A percentile compares a stretch with the other conserved stretches of the same genome.
These are phyloP conservation scores for Fusarium nygamai DNA, from an alignment of 2,329 filamentous ascomycete genomes.

Conservation along the genomic window DNA sequence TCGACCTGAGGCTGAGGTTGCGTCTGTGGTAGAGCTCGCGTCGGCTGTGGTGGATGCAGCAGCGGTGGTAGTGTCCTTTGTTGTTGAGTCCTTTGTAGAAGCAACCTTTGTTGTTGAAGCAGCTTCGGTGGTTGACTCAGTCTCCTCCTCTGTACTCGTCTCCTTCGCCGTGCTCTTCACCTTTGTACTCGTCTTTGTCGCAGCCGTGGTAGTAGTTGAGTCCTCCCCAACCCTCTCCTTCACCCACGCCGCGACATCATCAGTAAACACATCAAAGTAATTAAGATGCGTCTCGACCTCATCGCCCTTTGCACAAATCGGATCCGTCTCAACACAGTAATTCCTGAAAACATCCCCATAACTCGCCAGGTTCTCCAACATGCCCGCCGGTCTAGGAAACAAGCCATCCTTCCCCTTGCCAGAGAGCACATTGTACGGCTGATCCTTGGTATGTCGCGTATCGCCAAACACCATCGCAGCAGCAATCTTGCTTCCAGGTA, in stretches of 20 bases:
- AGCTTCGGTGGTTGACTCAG: not conserved
- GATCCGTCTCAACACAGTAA: slow-evolving; percentile 15
- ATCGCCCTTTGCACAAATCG: slow-evolving; percentile 5
- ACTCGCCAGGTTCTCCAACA: slow-evolving; percentile 6
- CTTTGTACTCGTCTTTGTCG: not conserved
- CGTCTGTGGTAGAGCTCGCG: not conserved
- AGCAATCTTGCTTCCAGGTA: not conserved
- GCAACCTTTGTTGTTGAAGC: not conserved
- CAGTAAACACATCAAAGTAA: slow-evolving; percentile 11
- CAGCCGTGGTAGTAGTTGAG: not conserved
- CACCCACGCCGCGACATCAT: slow-evolving; percentile 9
- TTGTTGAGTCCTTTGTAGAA: not conserved
- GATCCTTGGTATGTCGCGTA: slow-evolving; percentile 10
- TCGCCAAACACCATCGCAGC: slow-evolving; percentile 18
- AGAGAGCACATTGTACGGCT: slow-evolving; percentile 8
- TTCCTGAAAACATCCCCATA: slow-evolving; percentile 2
- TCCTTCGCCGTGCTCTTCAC: not conserved
- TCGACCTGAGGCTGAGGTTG: not conserved
- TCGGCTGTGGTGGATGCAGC: not conserved
- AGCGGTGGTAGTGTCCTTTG: not conserved
- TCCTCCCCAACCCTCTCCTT: not conserved
- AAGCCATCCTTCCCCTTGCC: not conserved
- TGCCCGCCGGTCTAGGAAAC: slow-evolving; percentile 8
- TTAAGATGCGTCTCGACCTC: slow-evolving; percentile 9
- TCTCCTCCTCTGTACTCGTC: not conserved